Evolutionary conservation across 768 basidiomycete species (phyloP).

Genomic region (Russula dissimulans): DNA sequence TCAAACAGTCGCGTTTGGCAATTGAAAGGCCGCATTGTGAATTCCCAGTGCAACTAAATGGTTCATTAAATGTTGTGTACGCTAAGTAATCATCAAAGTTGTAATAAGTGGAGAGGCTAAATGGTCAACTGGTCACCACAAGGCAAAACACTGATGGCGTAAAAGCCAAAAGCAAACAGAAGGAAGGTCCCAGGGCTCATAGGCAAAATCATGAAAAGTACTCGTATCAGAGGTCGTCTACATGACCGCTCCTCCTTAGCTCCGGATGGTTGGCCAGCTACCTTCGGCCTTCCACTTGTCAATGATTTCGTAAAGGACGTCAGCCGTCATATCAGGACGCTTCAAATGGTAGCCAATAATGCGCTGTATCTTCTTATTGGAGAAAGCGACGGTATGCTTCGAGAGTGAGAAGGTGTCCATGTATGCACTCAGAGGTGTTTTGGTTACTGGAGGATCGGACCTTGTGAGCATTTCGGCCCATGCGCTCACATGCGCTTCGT

Average conservation of each 20-base stretch:
- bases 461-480: slow-evolving; percentile 76
- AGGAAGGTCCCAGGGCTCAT: slow-evolving; percentile 5
- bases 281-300: slow-evolving; percentile 77
- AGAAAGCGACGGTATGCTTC: slow-evolving; percentile 60
- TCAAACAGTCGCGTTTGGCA: slow-evolving; percentile 59
- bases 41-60: slow-evolving; percentile 7
- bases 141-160: neutral
- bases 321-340: slow-evolving; percentile 52
- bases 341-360: slow-evolving; percentile 61
- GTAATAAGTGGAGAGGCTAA: slow-evolving; percentile 1
- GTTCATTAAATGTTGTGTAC: slow-evolving; percentile 12
- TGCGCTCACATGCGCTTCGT: slow-evolving; percentile 70
- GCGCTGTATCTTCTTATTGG: slow-evolving; percentile 63
- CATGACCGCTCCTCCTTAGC: neutral
- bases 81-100: slow-evolving; percentile 10
- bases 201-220: slow-evolving; percentile 13
- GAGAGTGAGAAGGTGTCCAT: slow-evolving; percentile 66
- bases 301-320: slow-evolving; percentile 57
- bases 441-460: slow-evolving; percentile 61
- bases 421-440: slow-evolving; percentile 68
- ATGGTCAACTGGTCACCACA: neutral
- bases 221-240: slow-evolving; percentile 7
- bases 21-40: slow-evolving; percentile 23
- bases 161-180: slow-evolving; percentile 1
- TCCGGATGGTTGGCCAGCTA: slow-evolving; percentile 31